phyloP scores from a whole-genome alignment of 768 basidiomycete genomes.

The Cyclocybe aegerita region DNA sequence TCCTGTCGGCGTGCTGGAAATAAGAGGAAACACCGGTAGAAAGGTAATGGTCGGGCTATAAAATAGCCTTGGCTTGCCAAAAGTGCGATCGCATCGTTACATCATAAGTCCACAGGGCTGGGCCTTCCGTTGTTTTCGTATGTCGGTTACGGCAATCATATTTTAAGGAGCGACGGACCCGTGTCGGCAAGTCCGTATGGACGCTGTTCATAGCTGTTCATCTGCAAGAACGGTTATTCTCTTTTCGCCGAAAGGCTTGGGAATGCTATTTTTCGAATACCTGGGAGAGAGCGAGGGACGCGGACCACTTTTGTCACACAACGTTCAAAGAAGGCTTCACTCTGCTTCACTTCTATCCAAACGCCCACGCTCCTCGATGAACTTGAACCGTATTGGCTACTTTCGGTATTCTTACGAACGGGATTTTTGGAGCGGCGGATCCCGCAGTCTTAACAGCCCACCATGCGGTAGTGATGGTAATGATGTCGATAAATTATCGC shows the following conservation, averaged over 20 bases:
- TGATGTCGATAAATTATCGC: too few relatives aligned
- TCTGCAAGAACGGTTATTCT: constrained; percentile 6
- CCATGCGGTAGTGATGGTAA: too few relatives aligned
- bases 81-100: constrained; percentile 43
- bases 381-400: too few relatives aligned
- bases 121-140: constrained; percentile 38
- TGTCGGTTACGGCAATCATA: constrained; percentile 17
- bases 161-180: constrained; percentile 14
- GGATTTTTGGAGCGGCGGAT: too few relatives aligned
- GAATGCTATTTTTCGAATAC: constrained; percentile 1
- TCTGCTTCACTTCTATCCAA: too few relatives aligned
- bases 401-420: too few relatives aligned
- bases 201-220: not conserved
- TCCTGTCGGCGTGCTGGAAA: not conserved
- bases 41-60: not conserved
- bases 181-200: not conserved
- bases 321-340: too few relatives aligned
- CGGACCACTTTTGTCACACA: constrained; percentile 12
- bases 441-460: too few relatives aligned
- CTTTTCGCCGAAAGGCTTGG: not conserved
- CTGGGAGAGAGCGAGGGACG: constrained; percentile 24
- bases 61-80: constrained; percentile 8
- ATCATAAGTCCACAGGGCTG: constrained; percentile 19
- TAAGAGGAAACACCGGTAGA: too few relatives aligned
- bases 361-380: too few relatives aligned